Evolutionary conservation across 140 eudicot species (phyloP).

Genomic region (Senecio squalidus): DNA sequence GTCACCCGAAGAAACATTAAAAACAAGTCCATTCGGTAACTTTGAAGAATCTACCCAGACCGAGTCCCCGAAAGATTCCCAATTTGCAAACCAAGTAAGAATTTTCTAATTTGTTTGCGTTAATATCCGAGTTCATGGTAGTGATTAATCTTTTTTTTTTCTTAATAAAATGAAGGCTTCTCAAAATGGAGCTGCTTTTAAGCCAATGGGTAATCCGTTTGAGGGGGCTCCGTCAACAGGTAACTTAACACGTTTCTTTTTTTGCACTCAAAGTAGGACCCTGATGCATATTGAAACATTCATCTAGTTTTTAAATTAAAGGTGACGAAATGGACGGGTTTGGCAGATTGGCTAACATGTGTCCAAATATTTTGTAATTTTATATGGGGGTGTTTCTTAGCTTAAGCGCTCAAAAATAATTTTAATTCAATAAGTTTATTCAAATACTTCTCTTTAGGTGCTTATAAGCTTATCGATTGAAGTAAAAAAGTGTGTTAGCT

Average conservation of each 20-base stretch:
- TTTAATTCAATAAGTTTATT: too few species aligned
- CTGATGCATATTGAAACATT: too few species aligned
- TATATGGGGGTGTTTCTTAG: too few species aligned
- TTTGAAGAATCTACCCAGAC: slow-evolving; percentile 44
- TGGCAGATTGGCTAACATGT: too few species aligned
- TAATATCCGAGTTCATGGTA: not conserved
- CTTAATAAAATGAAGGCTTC: slow-evolving; percentile 41
- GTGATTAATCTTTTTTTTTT: slow-evolving; percentile 2
- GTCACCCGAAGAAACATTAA: slow-evolving; percentile 82
- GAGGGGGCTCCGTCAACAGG: slow-evolving; percentile 48
- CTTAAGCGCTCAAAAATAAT: too few species aligned
- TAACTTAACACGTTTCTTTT: slow-evolving; percentile 20
- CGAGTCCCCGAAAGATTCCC: slow-evolving; percentile 42
- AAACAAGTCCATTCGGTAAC: slow-evolving; percentile 53
- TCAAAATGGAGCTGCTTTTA: slow-evolving; percentile 76
- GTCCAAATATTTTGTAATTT: too few species aligned
- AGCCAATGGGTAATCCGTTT: slow-evolving; percentile 38
- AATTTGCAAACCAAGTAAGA: slow-evolving; percentile 47
- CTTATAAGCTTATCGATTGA: too few species aligned
- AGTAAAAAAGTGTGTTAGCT: too few species aligned
- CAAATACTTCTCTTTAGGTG: too few species aligned
- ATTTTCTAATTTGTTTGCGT: slow-evolving; percentile 8
- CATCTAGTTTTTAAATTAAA: too few species aligned
- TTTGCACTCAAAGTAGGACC: too few species aligned
- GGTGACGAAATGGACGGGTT: too few species aligned